Evolutionary conservation across 2,329 filamentous ascomycete genomes (phyloP), one percentile per base, ranked within the genome.

Genomic region (Fusarium sp.): DNA sequence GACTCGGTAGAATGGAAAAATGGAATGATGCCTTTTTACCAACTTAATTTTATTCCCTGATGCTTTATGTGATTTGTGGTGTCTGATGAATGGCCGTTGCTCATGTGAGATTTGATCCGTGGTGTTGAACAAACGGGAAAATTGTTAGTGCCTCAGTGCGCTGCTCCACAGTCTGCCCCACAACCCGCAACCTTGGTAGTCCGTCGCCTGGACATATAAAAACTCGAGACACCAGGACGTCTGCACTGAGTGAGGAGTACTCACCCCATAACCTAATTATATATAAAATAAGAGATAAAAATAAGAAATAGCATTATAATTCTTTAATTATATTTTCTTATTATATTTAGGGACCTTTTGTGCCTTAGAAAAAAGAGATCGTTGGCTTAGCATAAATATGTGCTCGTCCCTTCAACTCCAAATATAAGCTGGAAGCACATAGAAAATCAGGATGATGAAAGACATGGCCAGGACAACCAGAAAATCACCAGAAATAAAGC

Each of bases 1-100:
- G 81, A 83, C 76, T 82, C 73, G 79, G 81, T 83, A 82, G 80
- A 82, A 81, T 81, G 77, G 77, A 82, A 78, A 79, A 78, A 81
- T 67, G 75, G 72, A 80, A 78, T 78, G 76, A 79, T 67, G 69
- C 74, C 59, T 74, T 77, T 75, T 78, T 77, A 77, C 76, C 73
- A 71, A 72, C 54, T 67, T 35, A 56, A 24, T 43, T 35, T 24
- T 57, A 14, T 35, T 24, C 14, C 5, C 22, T 37, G 13, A 18
- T 57, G 13, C 22, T 56, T 10, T 1, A 3, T 39, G 14, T 57
- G 20, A 56, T 24, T 2, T 13, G 11, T 27, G 35, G 35, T 13
- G 35, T 29, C 16, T 52, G 4, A 11, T 52, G 5, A 29, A 24
- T 29, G 16, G 10, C 16, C 3, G 48, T 29, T 48, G 22, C 14